These are phyloP conservation scores for Brassica carinata DNA, from an alignment of 345 rosid genomes.

Conservation along the genomic window DNA sequence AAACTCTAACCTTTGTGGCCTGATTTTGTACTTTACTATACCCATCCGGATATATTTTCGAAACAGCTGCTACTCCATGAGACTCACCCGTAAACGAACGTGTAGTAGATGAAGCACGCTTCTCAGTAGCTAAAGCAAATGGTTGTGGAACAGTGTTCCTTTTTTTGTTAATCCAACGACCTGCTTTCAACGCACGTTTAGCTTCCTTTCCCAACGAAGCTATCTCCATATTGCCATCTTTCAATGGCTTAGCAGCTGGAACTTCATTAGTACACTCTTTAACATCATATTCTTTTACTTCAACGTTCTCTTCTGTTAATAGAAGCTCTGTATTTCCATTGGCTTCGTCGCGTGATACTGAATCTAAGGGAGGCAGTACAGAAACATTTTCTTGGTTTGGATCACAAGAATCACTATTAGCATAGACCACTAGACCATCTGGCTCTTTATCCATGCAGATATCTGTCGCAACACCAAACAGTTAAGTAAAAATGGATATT, in stretches of 20 bases:
- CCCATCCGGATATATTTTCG: slow-evolving; percentile 20
- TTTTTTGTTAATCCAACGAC: slow-evolving; percentile 48
- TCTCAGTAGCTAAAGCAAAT: slow-evolving; percentile 82
- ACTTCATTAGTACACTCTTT: slow-evolving; percentile 76
- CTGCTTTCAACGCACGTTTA: slow-evolving; percentile 49
- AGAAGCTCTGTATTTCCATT: slow-evolving; percentile 49
- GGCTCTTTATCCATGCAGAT: slow-evolving; percentile 84
- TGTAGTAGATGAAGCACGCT: slow-evolving; percentile 71
- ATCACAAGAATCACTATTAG: slow-evolving; percentile 50
- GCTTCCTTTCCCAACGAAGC: slow-evolving; percentile 28
- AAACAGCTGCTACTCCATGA: slow-evolving; percentile 32
- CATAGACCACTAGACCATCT: slow-evolving; percentile 55
- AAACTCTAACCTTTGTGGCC: slow-evolving; percentile 26
- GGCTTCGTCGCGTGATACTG: slow-evolving; percentile 51
- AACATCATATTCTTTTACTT: slow-evolving; percentile 71
- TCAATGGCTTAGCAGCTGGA: slow-evolving; percentile 45
- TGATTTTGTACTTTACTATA: slow-evolving; percentile 23
- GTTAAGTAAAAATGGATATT: neutral
- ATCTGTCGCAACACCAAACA: slow-evolving; percentile 59
- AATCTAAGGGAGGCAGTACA: slow-evolving; percentile 41
- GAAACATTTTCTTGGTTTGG: slow-evolving; percentile 47
- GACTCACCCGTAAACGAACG: slow-evolving; percentile 41
- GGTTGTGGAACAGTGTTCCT: slow-evolving; percentile 88
- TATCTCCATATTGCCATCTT: slow-evolving; percentile 36
- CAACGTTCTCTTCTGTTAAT: slow-evolving; percentile 55